phyloP scores from a whole-genome alignment of 2,329 filamentous ascomycete genomes.

The Cladosporium oxysporum region DNA sequence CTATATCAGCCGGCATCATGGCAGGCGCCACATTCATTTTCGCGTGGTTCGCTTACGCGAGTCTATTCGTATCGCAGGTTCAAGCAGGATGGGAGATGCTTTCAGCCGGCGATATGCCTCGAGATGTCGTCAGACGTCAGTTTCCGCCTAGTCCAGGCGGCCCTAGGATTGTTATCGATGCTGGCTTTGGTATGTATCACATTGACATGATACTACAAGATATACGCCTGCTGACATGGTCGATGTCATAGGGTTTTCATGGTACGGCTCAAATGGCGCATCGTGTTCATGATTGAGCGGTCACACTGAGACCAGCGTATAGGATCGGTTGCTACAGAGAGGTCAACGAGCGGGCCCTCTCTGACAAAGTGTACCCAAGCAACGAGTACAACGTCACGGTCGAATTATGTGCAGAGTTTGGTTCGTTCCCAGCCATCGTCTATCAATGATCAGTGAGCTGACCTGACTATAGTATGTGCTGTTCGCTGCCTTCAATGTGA shows the following conservation, averaged over 20 bases:
- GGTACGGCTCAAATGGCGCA: background rate
- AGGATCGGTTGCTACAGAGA: conserved; percentile 14
- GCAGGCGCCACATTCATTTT: background rate
- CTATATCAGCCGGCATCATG: background rate
- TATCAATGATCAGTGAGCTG: background rate
- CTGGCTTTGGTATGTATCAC: background rate
- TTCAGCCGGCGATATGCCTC: background rate
- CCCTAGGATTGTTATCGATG: background rate
- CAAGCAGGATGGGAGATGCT: conserved; percentile 19
- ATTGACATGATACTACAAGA: background rate
- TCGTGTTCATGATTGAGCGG: background rate
- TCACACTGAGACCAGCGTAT: background rate
- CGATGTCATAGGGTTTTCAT: conserved; percentile 3
- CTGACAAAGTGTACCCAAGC: background rate
- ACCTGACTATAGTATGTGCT: background rate
- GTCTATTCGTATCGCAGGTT: background rate
- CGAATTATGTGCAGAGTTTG: conserved; percentile 6
- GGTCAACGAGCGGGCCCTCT: background rate
- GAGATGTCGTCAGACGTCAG: background rate
- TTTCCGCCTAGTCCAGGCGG: background rate
- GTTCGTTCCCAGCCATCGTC: background rate
- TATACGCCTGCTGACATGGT: background rate
- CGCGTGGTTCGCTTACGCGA: background rate
- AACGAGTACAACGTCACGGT: background rate
- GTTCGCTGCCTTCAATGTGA: background rate